phyloP scores from a whole-genome alignment of 306 rosid species.

The Pterocarpus macrocarpus region DNA sequence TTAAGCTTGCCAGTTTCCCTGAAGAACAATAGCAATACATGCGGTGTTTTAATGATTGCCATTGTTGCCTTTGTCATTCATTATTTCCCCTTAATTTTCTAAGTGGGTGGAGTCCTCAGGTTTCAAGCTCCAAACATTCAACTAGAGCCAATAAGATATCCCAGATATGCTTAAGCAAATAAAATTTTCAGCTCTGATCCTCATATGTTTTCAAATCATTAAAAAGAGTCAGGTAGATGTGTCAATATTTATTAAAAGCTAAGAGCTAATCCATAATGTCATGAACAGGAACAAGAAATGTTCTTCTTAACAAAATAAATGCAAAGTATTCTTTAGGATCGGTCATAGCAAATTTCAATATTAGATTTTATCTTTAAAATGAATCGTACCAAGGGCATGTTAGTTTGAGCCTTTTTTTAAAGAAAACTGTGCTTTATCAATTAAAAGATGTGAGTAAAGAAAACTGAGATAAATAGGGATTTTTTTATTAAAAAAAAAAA shows the following conservation, averaged over 20 bases:
- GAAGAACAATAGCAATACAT: neutral
- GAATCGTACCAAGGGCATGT: neutral
- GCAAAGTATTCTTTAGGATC: neutral
- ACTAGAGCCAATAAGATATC: slow-evolving; percentile 4
- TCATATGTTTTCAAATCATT: neutral
- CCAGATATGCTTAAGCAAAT: slow-evolving; percentile 1
- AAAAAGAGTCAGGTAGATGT: neutral
- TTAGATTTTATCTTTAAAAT: slow-evolving; percentile 32
- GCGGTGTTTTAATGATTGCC: slow-evolving; percentile 1
- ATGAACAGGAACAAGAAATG: slow-evolving; percentile 35
- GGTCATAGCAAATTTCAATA: slow-evolving; percentile 8
- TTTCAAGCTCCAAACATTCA: slow-evolving; percentile 24
- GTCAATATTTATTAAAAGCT: neutral
- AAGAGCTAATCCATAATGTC: slow-evolving; percentile 8
- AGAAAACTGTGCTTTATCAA: too few species aligned
- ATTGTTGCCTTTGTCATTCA: slow-evolving; percentile 22
- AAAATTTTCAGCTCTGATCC: slow-evolving; percentile 15
- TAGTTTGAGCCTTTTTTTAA: too few species aligned
- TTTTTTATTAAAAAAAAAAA: too few species aligned
- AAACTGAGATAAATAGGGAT: too few species aligned
- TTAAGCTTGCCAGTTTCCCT: slow-evolving; percentile 16
- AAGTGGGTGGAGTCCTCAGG: slow-evolving; percentile 5
- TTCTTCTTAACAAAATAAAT: neutral
- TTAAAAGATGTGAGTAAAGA: too few species aligned
- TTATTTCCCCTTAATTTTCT: neutral